A percentile compares a stretch with the other conserved stretches of the same genome.
phyloP scores from a whole-genome alignment of 139 green algal species.

The Dunaliella sp. region DNA sequence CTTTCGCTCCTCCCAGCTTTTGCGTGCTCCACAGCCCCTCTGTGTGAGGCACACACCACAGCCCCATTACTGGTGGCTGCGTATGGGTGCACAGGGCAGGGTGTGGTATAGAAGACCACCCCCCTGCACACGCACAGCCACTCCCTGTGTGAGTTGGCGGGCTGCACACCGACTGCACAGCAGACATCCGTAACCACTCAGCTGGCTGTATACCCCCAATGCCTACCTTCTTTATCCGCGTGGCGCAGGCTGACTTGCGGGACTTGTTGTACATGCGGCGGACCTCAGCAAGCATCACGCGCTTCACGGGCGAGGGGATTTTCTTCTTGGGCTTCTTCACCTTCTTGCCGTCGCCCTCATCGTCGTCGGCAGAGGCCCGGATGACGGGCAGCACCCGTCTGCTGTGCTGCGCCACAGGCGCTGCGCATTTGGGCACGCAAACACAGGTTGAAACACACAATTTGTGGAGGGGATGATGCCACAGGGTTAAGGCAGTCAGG shows the following conservation, averaged over 20 bases:
- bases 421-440: background rate
- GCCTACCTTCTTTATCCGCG: conserved; percentile 83
- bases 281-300: conserved; percentile 56
- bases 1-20: too few species aligned
- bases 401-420: background rate
- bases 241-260: conserved; percentile 77
- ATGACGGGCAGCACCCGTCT: background rate
- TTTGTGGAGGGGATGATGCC: background rate
- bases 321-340: conserved; percentile 29
- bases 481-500: background rate
- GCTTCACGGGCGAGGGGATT: conserved; percentile 43
- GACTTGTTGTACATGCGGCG: conserved; percentile 75
- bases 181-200: background rate
- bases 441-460: background rate
- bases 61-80: too few species aligned
- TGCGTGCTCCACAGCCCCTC: too few species aligned
- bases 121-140: too few species aligned
- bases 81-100: too few species aligned
- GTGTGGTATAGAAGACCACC: too few species aligned
- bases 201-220: background rate
- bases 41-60: too few species aligned
- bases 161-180: too few species aligned
- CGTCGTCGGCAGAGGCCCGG: background rate
- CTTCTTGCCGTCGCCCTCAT: conserved; percentile 12
- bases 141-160: too few species aligned